Conservation (phyloP, 805 yeast genomes). For the Candida awuae region DNA sequence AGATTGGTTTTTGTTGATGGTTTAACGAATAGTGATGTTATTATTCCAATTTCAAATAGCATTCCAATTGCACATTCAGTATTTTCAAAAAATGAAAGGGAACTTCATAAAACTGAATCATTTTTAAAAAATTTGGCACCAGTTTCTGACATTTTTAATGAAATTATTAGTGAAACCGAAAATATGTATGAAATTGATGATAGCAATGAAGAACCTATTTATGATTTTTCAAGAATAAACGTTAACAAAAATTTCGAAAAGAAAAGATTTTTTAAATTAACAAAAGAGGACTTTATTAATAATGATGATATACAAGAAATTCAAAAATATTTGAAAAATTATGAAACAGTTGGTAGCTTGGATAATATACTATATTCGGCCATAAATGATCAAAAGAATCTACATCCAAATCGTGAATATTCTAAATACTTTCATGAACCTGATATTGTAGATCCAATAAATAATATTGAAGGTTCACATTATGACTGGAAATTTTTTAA, state of each 20-base stretch:
- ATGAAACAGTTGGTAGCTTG: conserved; percentile 1
- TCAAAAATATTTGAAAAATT: neutral
- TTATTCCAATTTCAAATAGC: conserved; percentile 5
- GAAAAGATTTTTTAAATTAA: neutral
- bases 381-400: conserved; percentile 1
- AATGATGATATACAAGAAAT: neutral
- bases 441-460: neutral
- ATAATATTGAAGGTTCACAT: conserved; percentile 30
- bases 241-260: neutral
- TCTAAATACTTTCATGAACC: conserved; percentile 39
- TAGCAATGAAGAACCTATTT: neutral
- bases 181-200: neutral
- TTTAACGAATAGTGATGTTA: neutral
- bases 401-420: conserved; percentile 5
- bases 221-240: conserved; percentile 3
- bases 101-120: neutral
- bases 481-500: conserved; percentile 41
- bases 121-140: neutral
- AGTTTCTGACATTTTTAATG: neutral
- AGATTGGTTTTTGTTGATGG: conserved; percentile 17
- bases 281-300: neutral
- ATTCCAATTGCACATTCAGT: neutral
- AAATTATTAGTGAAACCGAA: neutral
- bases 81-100: neutral
- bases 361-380: conserved; percentile 11